Base-by-base conservation (phyloP, 1,139 yeast species). In the Kluyveromyces sp. region DNA sequence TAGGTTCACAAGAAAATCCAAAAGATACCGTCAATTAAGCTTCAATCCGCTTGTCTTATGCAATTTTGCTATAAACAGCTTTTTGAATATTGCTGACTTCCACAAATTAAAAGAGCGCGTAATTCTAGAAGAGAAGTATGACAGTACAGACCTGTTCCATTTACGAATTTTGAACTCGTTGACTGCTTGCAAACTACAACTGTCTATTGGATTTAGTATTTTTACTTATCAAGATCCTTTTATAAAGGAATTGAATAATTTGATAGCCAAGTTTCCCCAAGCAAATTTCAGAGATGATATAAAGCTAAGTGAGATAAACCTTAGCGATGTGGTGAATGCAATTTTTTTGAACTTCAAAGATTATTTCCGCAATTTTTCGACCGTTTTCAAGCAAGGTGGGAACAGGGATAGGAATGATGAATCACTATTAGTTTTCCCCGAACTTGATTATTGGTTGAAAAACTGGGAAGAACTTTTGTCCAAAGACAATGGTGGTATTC, bases 31-130 rank as follows among this genome's bases (percentile, higher is more conserved):
- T 43, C 81, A 76, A 55, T 65, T 72, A 7, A 68, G 69, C 39
- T 63, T 73, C 51, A 78, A 77, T 55, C 67, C 72, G 25, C 71
- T 79, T 73, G 63, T 74, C 10, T 54, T 76, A 10, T 71, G 78
- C 2, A 71, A 74, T 36, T 68, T 72, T 51, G 79, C 77, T 0
- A 55, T 77, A 30, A 72, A 72, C 51, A 75, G 75, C 52, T 59
- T 72, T 46, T 63, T 77, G 49, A 58, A 71, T 30, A 66, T 77
- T 5, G 58, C 73, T 3, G 75, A 69, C 48, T 70, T 73, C 46
- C 64, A 65, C 45, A 64, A 62, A 37, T 69, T 77, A 10, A 60
- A 64, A 38, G 63, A 67, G 21, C 60, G 75, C 28, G 70, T 70
- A 2, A 35, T 60, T 6, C 40, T 50, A 6, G 44, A 53, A 3